Base-by-base conservation (phyloP, 768 basidiomycete species). In the Tylopilus intermedius region DNA sequence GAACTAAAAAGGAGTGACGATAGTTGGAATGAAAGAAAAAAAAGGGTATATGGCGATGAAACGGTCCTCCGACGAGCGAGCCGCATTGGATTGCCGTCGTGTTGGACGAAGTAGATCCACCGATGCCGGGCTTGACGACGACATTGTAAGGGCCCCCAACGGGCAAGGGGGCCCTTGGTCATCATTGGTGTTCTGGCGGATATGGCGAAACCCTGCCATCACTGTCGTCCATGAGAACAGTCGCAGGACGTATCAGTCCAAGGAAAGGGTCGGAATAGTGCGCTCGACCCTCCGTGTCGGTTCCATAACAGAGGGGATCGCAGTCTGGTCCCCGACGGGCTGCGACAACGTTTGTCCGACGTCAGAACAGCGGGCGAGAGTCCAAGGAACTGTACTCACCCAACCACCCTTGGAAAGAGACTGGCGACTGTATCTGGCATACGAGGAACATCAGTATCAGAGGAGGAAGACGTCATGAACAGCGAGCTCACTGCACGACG, bases 11-110 rank as follows among this genome's bases (percentile, higher is more conserved):
- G 26, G 21, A 45, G 21, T 14, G 21, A 51, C 18, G 32, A 24
- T 45, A 45, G 43, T 47, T 37, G 24, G 15, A 48, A 30, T 24
- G 24, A 24, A 24, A 45, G 18, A 18, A 18, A 14, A n/a, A 48
- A 54, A 41, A 13, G 55, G 55, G 53, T 56, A 56, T 56, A 58
- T 7, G 50, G 29, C 18, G 56, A 49, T 24, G 50, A 22, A 6
- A 6, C 38, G 13, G 13, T 18, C 11, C 37, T 15, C 7, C 18
- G 18, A 18, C 18, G 18, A 18, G 18, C 18, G 18, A 18, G 18
- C 18, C 18, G 18, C 18, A 18, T 18, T 18, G 18, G 18, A 18
- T 18, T 18, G 18, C 18, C 18, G 18, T 18, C 18, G 18, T 18
- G 18, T 18, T 18, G 18, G 18, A 18, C 18, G 39, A 46, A 2